A percentile compares a stretch with the other conserved stretches of the same genome.
Conservation (phyloP, 331 rosid genomes). For the Spiraea crenata region DNA sequence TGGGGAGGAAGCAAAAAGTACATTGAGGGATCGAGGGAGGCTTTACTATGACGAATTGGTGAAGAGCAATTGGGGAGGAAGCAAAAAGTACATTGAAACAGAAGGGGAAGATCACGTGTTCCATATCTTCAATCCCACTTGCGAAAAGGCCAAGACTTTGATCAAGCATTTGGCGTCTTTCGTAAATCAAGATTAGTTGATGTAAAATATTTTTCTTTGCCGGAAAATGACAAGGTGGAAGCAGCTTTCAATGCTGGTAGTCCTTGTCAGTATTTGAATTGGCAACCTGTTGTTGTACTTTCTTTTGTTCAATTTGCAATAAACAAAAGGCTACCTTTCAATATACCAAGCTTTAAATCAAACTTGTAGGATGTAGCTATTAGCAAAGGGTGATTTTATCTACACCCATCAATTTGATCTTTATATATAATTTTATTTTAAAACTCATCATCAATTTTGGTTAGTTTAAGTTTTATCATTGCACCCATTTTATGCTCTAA, state of each 20-base stretch:
- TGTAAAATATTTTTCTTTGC: not conserved
- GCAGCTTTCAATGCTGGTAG: not conserved
- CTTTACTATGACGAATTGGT: slow-evolving; percentile 55
- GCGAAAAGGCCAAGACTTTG: slow-evolving; percentile 55
- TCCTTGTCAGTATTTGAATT: slow-evolving; percentile 3
- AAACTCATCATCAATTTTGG: too few species aligned
- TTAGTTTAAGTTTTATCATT: too few species aligned
- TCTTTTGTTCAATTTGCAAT: not conserved
- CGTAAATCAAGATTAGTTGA: slow-evolving; percentile 26
- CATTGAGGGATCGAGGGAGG: slow-evolving; percentile 71
- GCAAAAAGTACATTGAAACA: slow-evolving; percentile 42
- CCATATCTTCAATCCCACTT: slow-evolving; percentile 57
- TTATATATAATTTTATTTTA: too few species aligned
- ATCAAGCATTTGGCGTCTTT: slow-evolving; percentile 50
- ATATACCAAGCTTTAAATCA: not conserved
- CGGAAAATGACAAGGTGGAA: not conserved
- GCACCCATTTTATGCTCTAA: too few species aligned
- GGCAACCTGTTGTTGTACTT: not conserved
- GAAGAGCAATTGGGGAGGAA: slow-evolving; percentile 65
- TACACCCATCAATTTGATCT: too few species aligned
- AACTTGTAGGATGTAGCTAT: not conserved
- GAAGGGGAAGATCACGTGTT: slow-evolving; percentile 75
- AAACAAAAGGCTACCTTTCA: not conserved
- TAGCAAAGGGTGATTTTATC: too few species aligned
- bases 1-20: too few species aligned